Evolutionary conservation across 495 filamentous ascomycete genomes (phyloP), one percentile per base, ranked within the genome.

Genomic region (Talaromyces nanjingensis): DNA sequence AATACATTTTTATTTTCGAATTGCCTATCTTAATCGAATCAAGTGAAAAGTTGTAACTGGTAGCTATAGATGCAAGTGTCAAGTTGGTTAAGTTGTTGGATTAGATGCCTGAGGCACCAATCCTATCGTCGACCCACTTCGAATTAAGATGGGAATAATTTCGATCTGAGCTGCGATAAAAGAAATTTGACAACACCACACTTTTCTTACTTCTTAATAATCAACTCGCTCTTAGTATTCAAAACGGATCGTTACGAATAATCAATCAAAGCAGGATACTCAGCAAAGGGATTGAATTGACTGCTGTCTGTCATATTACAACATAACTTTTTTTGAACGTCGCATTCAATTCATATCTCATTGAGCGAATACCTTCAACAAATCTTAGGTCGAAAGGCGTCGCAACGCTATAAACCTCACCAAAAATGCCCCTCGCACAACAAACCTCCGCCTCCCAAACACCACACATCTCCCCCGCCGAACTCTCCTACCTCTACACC

Each of bases 401-500:
- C 14, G 27, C 24, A 18, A 14, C 27, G 22, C 53, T 5, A 29
- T 29, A 29, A 6, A 31, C 14, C 1, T 16, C 0, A 56, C 6
- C 1, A 27, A 56, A 29, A 29, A 79, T 79, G 77, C 62, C 77
- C 22, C 67, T 71, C 62, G 74, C 76, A 73, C 73, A 73, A 61
- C 76, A 81, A 67, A 77, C 79, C 22, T 80, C 76, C 29, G 77
- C 79, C 61, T 77, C 77, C 3, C 79, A 80, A 69, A 75, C 71
- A 54, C 80, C 77, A 24, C 87, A 90, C 68, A 87, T 98, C 76
- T 97, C 92, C 22, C 93, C 93, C 47, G 91, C 94, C 67, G 96
- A 98, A 76, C 91, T 98, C 68, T 91, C 93, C 73, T 98, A 96
- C 82, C 87, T 97, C 56, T 92, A 93, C 84, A 84, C 87, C 62